These are phyloP conservation scores for Candida cerambycidarum DNA, from an alignment of 805 yeast species.

Conservation along the genomic window DNA sequence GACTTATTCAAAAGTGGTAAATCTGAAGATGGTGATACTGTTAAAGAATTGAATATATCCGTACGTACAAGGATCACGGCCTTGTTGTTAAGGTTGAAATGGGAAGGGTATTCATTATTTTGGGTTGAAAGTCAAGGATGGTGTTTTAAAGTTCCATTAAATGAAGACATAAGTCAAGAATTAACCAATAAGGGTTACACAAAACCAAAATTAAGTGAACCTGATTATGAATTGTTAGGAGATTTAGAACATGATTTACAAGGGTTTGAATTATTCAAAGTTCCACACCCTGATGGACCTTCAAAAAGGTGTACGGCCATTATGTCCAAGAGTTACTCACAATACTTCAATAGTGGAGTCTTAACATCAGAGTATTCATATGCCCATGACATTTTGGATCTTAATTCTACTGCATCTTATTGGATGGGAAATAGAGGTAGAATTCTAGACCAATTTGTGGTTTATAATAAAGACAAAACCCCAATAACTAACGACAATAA, in stretches of 20 bases:
- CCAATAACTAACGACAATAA: conserved; percentile 21
- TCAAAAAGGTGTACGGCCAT: conserved; percentile 68
- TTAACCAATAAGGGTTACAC: conserved; percentile 41
- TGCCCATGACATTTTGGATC: conserved; percentile 76
- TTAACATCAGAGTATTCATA: conserved; percentile 67
- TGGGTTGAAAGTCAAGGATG: conserved; percentile 86
- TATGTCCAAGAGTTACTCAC: conserved; percentile 71
- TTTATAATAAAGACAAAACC: conserved; percentile 40
- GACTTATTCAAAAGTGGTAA: conserved; percentile 43
- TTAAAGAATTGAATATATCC: conserved; percentile 54
- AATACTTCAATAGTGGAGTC: conserved; percentile 70
- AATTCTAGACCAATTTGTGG: conserved; percentile 81
- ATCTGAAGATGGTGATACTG: conserved; percentile 27
- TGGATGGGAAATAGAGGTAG: conserved; percentile 93
- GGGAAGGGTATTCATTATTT: conserved; percentile 81
- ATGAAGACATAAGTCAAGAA: conserved; percentile 27
- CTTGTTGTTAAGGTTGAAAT: conserved; percentile 67
- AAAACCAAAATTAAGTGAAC: conserved; percentile 27
- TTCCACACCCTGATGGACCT: conserved; percentile 90
- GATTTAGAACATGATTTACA: conserved; percentile 17
- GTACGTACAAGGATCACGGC: conserved; percentile 77
- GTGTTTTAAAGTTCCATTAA: conserved; percentile 69
- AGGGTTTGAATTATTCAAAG: conserved; percentile 52
- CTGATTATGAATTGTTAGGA: conserved; percentile 20
- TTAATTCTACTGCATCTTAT: conserved; percentile 79